Base-by-base conservation (phyloP, 176 grass and related monocot species). In the Poa annua region DNA sequence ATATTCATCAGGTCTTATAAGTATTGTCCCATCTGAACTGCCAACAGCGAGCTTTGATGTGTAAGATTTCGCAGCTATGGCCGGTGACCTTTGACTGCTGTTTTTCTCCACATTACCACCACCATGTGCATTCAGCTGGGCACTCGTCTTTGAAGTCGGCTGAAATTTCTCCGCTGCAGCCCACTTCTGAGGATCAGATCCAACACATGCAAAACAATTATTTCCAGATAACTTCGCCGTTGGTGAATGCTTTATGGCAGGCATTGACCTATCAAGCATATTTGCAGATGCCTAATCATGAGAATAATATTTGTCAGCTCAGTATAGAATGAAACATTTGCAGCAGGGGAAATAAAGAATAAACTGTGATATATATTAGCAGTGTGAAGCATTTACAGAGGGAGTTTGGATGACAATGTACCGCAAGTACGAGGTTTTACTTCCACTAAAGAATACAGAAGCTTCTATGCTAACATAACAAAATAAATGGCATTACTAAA, bases 1-100 rank as follows among this genome's bases (percentile, higher is more conserved):
- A 72, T 88, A 99, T 35, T 96, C 66, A 26, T 90, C 78, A 1
- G 67, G 66, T 57, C 67, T 84, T 41, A 99, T 84, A 78, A 87
- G 1, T 44, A 96, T 92, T 75, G 86, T 91, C 76, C 91, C 85
- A 14, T 90, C 82, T 41, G 60, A 49, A 85, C 74, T 83, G 64
- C 65, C 63, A 10, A 45, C 50, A 19, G 62, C 11, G 20, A 87
- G 57, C 78, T 76, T 92, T 72, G 88, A 85, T 35, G 92, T 84
- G 78, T 91, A 83, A 52, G 89, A 87, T 77, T 85, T 86, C 48
- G 77, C 85, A 44, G 76, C 34, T 63, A 92, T 56, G 17, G 54
- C 19, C 60, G 81, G 59, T 63, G 55, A 68, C 24, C 42, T 82
- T 49, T 82, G 78, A 71, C 59, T 35, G 79, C 74, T 79, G 24